Percentiles rank a stretch among this genome's conserved stretches.
phyloP scores from a whole-genome alignment of 2,329 filamentous ascomycete genomes.

The Ascochyta viciae-villosae region DNA sequence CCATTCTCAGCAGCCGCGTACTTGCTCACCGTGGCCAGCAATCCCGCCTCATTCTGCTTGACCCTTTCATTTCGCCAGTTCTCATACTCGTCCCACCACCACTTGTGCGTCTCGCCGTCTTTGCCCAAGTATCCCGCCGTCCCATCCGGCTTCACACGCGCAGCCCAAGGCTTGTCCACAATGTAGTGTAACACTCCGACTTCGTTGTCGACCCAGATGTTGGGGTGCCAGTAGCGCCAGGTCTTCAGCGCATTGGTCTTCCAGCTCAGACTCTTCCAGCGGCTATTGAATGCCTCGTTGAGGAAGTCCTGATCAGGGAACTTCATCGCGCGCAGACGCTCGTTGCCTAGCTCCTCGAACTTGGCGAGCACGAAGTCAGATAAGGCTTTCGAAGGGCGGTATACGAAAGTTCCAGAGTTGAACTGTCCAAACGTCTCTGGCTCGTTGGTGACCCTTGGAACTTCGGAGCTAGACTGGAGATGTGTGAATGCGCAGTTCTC shows the following conservation, averaged over 20 bases:
- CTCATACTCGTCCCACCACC: conserved; percentile 61
- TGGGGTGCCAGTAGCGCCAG: conserved; percentile 60
- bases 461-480: conserved; percentile 40
- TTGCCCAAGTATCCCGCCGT: conserved; percentile 57
- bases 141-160: conserved; percentile 51
- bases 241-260: conserved; percentile 63
- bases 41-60: conserved; percentile 24
- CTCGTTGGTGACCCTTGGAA: conserved; percentile 43
- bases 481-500: conserved; percentile 59
- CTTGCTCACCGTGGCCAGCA: conserved; percentile 26
- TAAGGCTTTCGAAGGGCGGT: conserved; percentile 52
- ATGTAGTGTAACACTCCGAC: conserved; percentile 61
- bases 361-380: conserved; percentile 51
- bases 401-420: conserved; percentile 62
- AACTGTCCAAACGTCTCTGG: conserved; percentile 55
- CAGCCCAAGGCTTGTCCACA: conserved; percentile 63
- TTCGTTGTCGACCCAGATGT: conserved; percentile 59
- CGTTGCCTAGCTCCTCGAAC: conserved; percentile 48
- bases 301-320: conserved; percentile 64
- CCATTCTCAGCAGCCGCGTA: conserved; percentile 35
- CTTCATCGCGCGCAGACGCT: conserved; percentile 52
- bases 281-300: conserved; percentile 55
- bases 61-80: conserved; percentile 49
- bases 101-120: conserved; percentile 60
- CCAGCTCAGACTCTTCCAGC: conserved; percentile 57